These are phyloP conservation scores for Russula emetica DNA, from an alignment of 768 basidiomycete species.

Conservation along the genomic window DNA sequence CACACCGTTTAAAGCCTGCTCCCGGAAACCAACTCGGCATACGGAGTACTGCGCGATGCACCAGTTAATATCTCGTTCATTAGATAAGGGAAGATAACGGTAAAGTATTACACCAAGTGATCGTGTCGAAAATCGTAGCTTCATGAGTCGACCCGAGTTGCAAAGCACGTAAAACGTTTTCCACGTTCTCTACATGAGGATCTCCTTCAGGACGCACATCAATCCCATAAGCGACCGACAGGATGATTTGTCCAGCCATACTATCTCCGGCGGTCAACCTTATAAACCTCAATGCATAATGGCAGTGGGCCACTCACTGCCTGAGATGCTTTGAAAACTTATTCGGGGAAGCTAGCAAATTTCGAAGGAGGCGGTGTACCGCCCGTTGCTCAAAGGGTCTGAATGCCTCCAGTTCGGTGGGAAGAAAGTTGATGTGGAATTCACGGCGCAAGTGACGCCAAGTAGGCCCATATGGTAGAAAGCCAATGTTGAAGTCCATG, in stretches of 20 bases:
- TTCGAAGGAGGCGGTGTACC: background rate
- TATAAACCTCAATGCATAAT: background rate
- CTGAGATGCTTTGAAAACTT: constrained; percentile 35
- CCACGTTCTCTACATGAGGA: constrained; percentile 32
- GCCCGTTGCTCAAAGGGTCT: background rate
- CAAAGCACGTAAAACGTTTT: background rate
- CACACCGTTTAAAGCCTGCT: constrained; percentile 27
- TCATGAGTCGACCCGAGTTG: constrained; percentile 29
- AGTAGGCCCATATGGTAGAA: background rate
- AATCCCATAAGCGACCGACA: constrained; percentile 47
- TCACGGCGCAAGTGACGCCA: background rate
- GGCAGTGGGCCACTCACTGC: constrained; percentile 35
- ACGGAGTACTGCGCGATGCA: constrained; percentile 22
- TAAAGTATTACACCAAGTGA: constrained; percentile 32
- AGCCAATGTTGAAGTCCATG: background rate
- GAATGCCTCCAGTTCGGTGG: background rate
- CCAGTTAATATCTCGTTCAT: background rate
- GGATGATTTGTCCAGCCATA: constrained; percentile 39
- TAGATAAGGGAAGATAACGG: background rate
- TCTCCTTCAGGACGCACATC: constrained; percentile 33
- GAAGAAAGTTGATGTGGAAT: background rate
- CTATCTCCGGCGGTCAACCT: constrained; percentile 29
- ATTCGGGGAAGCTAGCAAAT: background rate
- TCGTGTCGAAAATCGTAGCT: constrained; percentile 43
- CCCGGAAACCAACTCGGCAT: constrained; percentile 33